A percentile compares a stretch with the other conserved stretches of the same genome.
phyloP scores from a whole-genome alignment of 768 basidiomycete species.

The Suillus decipiens region DNA sequence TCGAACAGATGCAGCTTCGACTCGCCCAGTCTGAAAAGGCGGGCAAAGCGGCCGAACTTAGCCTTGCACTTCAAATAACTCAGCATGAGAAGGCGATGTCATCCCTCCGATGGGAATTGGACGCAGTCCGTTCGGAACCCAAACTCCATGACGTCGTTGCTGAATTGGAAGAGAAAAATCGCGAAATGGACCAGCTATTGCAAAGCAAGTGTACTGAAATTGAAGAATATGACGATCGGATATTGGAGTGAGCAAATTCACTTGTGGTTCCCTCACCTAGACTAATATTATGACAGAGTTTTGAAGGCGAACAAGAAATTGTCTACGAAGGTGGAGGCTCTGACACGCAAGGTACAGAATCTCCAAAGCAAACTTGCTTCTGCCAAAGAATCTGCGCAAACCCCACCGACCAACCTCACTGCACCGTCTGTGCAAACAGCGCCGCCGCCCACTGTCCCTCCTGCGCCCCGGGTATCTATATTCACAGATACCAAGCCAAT shows the following conservation, averaged over 20 bases:
- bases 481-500: slow-evolving; percentile 13
- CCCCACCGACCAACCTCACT: slow-evolving; percentile 22
- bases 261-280: slow-evolving; percentile 8
- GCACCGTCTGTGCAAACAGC: slow-evolving; percentile 9
- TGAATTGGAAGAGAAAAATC: slow-evolving; percentile 68
- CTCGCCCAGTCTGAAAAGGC: slow-evolving; percentile 57
- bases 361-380: slow-evolving; percentile 67
- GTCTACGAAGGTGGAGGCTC: slow-evolving; percentile 62
- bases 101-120: slow-evolving; percentile 59
- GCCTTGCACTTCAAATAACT: slow-evolving; percentile 60
- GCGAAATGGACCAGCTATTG: slow-evolving; percentile 75
- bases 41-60: slow-evolving; percentile 63
- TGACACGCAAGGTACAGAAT: slow-evolving; percentile 72
- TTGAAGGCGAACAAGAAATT: slow-evolving; percentile 83
- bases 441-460: slow-evolving; percentile 20
- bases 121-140: slow-evolving; percentile 51
- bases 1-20: slow-evolving; percentile 42
- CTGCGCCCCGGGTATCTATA: slow-evolving; percentile 20
- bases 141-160: slow-evolving; percentile 55
- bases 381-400: slow-evolving; percentile 40
- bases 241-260: slow-evolving; percentile 62
- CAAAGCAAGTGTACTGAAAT: slow-evolving; percentile 73
- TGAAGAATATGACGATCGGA: slow-evolving; percentile 81
- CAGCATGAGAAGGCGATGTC: slow-evolving; percentile 68
- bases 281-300: slow-evolving; percentile 46